Evolutionary conservation across 2,329 filamentous ascomycete species (phyloP).

Genomic region (Alternaria triticina): DNA sequence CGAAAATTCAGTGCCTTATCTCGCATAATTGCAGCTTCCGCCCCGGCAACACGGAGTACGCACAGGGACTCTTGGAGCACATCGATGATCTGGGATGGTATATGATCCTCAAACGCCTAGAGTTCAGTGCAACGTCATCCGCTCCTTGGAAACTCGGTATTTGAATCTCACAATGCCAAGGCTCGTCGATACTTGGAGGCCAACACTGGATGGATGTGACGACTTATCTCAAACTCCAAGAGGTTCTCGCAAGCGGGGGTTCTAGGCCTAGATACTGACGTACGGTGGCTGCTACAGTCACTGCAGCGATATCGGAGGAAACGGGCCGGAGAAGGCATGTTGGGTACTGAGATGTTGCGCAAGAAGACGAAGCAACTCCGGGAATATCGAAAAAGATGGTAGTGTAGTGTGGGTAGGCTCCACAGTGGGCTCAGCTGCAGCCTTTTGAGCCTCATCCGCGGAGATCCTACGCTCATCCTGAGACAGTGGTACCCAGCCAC

Average conservation of each 20-base stretch:
- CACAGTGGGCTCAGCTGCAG: conserved; percentile 1
- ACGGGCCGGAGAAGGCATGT: conserved; percentile 7
- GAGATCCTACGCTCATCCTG: conserved; percentile 2
- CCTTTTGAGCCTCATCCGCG: conserved; percentile 6
- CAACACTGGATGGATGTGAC: not conserved
- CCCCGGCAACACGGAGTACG: not conserved
- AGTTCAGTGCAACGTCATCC: conserved; percentile 15
- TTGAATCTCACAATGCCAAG: not conserved
- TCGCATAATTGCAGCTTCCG: conserved; percentile 46
- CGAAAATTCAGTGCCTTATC: conserved; percentile 33
- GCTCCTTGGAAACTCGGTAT: not conserved
- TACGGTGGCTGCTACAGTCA: conserved; percentile 12
- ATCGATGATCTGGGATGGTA: not conserved
- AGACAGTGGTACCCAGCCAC: not conserved
- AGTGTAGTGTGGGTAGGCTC: not conserved
- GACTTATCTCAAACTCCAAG: not conserved
- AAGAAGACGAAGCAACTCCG: conserved; percentile 4
- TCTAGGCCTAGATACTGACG: not conserved
- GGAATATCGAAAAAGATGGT: not conserved
- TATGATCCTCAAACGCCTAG: not conserved
- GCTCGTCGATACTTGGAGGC: not conserved
- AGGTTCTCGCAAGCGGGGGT: not conserved
- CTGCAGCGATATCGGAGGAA: conserved; percentile 17
- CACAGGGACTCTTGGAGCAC: not conserved
- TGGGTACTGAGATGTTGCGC: not conserved